Evolutionary conservation across 768 basidiomycete species (phyloP), one percentile per base, ranked within the genome.

Genomic region (Lactarius quietus): DNA sequence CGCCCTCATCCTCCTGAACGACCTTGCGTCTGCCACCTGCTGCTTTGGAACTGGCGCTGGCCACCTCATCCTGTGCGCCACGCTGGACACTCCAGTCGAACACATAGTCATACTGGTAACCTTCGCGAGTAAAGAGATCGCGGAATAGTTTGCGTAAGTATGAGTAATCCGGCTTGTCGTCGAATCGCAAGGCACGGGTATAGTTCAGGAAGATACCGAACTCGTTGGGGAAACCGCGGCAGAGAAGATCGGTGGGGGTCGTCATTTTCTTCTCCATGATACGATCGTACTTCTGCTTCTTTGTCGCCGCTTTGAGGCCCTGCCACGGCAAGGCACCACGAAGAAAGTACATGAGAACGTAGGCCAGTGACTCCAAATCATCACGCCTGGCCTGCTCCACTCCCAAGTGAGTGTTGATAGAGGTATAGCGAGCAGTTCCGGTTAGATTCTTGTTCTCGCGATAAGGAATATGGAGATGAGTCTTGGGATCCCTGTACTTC

Each of bases 221-320:
- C 80, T 99, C 97, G 81, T 95, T 95, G 67, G 97, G 96, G 86
- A 97, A 98, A n/a, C 93, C 95, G 70, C 96, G 95, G 82, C 96
- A 98, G 33, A 99, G 87, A 64, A 96, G 83, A 76, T 98, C 95
- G 58, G 93, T 95, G 17, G 95, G 93, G 0, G 95, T 97, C 41
- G 97, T 98, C 95, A 99, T 98, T 87, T 99, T 99, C 87, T 99
- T 99, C 81, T 99, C 97, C 97, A 99, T 99, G 81, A 99, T 99
- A 66, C 97, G 90, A 79, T 98, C 97, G 78, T 98, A 98, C 82
- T 99, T 99, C 84, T 99, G 97, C 86, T 99, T 99, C 93, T 99
- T 99, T 65, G 97, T 99, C 45, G 96, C 96, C 66, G 97, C 97
- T 82, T 99, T 99, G 75, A 99, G 86, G 65, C 97, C 97, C 78